Base-by-base conservation (phyloP, 2,329 filamentous ascomycete genomes). In the Microdochium bolleyi region DNA sequence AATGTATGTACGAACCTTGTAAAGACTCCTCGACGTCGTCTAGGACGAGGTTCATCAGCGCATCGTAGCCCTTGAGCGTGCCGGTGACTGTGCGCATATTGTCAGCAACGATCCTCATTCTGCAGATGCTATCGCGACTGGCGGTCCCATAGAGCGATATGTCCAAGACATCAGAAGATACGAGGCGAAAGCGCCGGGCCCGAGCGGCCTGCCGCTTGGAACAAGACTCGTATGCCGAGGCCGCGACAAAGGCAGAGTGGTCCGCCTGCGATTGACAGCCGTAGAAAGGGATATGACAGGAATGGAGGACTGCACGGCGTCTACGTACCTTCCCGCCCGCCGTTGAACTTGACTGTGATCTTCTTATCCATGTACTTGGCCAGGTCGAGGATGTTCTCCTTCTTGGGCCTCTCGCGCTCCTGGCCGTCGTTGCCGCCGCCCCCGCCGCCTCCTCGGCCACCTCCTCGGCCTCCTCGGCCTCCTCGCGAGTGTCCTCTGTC, bases 301-400 rank as follows among this genome's bases (percentile, higher is more conserved):
- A n/a, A n/a, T n/a, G n/a, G n/a, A n/a, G n/a, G n/a, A n/a, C n/a
- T n/a, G n/a, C n/a, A n/a, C n/a, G n/a, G n/a, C n/a, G n/a, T n/a
- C n/a, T 50, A 67, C 78, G 56, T 67, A 94, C 91, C 89, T 77
- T 96, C 91, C 55, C 92, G 77, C 1, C 94, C 94, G 44, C 94
- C 94, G 65, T 90, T 96, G 71, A 99, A 97, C 73, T 97, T 97
- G 67, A 99, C 92, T 10, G 82, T 88, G 61, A 99, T 90, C 66
- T 87, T 81, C 81, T 96, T 95, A 71, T 99, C 91, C 87, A 96
- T 91, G 72, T 97, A 99, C 75, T 96, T 96, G 67, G 79, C 84
- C 64, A 99, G 72, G 67, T 99, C 92, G 22, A 99, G 82, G 63
- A 99, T 99, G 70, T 96, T 97, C 73, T 99, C 94, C 78, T 97